Evolutionary conservation across 768 basidiomycete genomes (phyloP), one percentile per base, ranked within the genome.

Genomic region (Thelephora ganbajun): DNA sequence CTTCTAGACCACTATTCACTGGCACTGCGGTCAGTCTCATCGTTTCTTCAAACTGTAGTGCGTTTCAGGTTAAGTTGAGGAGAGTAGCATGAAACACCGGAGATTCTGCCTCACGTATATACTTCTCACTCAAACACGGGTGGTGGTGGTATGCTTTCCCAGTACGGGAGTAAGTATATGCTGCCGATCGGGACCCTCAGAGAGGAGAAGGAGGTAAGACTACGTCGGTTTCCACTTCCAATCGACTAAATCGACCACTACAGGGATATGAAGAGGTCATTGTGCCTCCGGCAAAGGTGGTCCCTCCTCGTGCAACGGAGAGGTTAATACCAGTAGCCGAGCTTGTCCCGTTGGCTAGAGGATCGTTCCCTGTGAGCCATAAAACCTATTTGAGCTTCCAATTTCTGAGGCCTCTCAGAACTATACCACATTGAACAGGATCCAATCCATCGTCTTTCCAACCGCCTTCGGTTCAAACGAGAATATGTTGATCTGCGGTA

Each of bases 401-500:
- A 14, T 41, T 30, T 12, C 23, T 47, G 34, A 47, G 22, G 39
- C 48, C 42, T 13, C 14, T 1, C 49, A 94, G 92, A 86, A 86
- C 23, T 99, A 98, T 58, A 67, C 71, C 30, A 71, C 80, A 9
- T 69, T 99, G 53, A 99, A 99, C 61, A 75, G 96, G 53, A 84
- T 99, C 50, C 96, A 99, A 60, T 93, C 90, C 1, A 90, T 97
- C 51, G 82, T 98, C 16, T 97, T 83, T 65, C 82, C 85, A 0
- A 88, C 87, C 2, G 96, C 93, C 1, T 97, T 94, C 63, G 69
- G 76, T n/a, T 83, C 89, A 1, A 98, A 96, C 54, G 96, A 97
- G 65, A 99, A 99, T 59, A 76, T 99, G 69, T 78, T 99, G 20
- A 73, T 99, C 34, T 93, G 90, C 58, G 90, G 87, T 87, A 57